A percentile compares a stretch with the other conserved stretches of the same genome.
Evolutionary conservation across 1,284 basidiomycete species (phyloP).

Genomic region (Cutaneotrichosporon dermatis): DNA sequence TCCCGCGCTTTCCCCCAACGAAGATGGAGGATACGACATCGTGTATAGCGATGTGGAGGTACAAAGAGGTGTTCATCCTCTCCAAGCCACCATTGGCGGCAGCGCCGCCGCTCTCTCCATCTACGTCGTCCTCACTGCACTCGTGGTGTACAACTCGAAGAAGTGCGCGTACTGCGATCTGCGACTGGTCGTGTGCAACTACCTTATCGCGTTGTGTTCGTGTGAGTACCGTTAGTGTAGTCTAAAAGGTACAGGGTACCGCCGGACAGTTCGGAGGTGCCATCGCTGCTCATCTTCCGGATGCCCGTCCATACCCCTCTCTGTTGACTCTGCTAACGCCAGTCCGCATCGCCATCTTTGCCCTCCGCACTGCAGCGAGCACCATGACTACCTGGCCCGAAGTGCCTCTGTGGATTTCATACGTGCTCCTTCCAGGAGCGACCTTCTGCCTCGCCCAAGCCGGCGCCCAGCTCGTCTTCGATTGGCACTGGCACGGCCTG

Average conservation of each 20-base stretch:
- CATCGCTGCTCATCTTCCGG: no score
- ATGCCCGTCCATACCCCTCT: no score
- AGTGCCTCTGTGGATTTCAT: neutral
- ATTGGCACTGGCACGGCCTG: neutral
- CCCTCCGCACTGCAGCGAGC: neutral
- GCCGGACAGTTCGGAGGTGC: no score
- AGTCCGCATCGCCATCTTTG: slow-evolving; percentile 1
- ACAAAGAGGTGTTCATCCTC: no score
- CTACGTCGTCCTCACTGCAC: neutral
- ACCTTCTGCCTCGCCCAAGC: slow-evolving; percentile 3
- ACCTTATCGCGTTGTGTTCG: neutral
- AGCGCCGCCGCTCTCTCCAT: neutral
- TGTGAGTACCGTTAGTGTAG: neutral
- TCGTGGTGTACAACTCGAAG: slow-evolving; percentile 1
- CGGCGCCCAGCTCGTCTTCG: neutral
- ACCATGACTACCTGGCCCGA: neutral
- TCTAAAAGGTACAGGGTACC: neutral
- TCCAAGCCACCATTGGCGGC: neutral
- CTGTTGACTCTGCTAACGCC: neutral
- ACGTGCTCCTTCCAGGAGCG: neutral
- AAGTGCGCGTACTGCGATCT: neutral
- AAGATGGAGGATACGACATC: no score
- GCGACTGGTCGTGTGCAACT: neutral
- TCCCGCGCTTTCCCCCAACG: no score
- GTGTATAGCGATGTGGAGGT: no score